Conservation (phyloP, 2,329 filamentous ascomycete species). For the Diaporthe nobilis region DNA sequence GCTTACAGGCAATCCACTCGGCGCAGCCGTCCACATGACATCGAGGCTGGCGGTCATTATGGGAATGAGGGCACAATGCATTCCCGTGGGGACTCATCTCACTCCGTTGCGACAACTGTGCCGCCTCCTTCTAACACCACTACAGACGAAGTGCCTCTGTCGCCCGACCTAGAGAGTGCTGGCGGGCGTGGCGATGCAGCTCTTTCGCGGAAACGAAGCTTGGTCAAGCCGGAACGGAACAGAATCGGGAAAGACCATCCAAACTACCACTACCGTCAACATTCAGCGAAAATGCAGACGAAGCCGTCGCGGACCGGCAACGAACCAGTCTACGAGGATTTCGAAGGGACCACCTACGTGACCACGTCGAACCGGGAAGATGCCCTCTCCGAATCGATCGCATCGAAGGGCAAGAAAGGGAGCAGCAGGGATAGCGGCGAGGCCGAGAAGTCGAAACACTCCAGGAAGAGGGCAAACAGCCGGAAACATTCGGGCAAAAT, state of each 20-base stretch:
- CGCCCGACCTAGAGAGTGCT: conserved; percentile 55
- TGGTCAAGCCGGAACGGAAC: conserved; percentile 90
- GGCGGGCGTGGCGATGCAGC: conserved; percentile 50
- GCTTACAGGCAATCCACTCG: conserved; percentile 79
- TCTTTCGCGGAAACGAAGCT: conserved; percentile 80
- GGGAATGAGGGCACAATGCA: conserved; percentile 35
- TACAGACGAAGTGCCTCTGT: conserved; percentile 69
- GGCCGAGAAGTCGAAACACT: conserved; percentile 55
- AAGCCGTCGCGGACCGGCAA: conserved; percentile 93
- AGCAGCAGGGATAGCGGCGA: conserved; percentile 52
- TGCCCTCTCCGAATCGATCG: conserved; percentile 60
- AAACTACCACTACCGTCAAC: conserved; percentile 95
- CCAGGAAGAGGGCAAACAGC: conserved; percentile 55
- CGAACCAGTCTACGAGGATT: conserved; percentile 86
- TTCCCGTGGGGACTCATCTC: conserved; percentile 63
- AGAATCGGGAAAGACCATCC: conserved; percentile 89
- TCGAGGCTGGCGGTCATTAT: conserved; percentile 71
- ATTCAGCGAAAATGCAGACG: conserved; percentile 93
- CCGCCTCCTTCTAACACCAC: conserved; percentile 65
- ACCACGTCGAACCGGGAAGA: conserved; percentile 64
- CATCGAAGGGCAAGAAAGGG: conserved; percentile 54
- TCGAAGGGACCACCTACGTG: conserved; percentile 74
- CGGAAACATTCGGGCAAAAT: conserved; percentile 68
- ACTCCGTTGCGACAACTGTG: conserved; percentile 72
- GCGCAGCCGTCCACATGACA: conserved; percentile 75